Base-by-base conservation (phyloP, 169 alveolate species). In the Plasmodium gallinaceum region DNA sequence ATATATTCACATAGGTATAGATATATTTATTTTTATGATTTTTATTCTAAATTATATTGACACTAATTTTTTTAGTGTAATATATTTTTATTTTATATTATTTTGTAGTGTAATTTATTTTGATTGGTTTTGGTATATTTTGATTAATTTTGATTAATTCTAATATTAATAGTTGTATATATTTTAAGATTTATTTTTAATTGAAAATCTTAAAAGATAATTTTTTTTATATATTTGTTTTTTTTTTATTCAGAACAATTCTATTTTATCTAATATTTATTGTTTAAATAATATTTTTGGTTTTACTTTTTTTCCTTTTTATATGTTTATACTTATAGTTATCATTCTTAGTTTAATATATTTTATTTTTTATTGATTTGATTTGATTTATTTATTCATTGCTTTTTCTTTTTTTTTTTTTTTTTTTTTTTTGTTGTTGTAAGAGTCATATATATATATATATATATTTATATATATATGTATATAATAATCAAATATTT, bases 181-280 rank as follows among this genome's bases (percentile, higher is more conserved):
- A 57, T 24, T 66, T 42, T 68, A 68, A 68, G 76, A 43, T 68
- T 68, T 68, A 68, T 68, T 68, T 68, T 68, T 45, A 68, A 43
- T 14, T 68, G 76, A 68, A 68, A 39, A 26, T 42, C 43, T 68
- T 20, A 43, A 52, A 18, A 65, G 24, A 68, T 39, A 68, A 68
- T 68, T 68, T 68, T 68, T 68, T 45, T 48, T 68, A 32, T 68
- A 37, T 5, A 51, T 68, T 20, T 68, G 42, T 26, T 16, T 68
- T 42, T 68, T 42, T 68, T 14, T 68, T 68, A 37, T 42, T 68
- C 48, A 32, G 1, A 32, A 32, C 39, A 32, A 2, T 32, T 58
- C n/a, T 22, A 10, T 16, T 39, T 51, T 16, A 61, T 20, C 18
- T 16, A 58, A 20, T 39, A 7, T 61, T 61, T 61, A 61, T 61